Base-by-base conservation (phyloP, 768 basidiomycete genomes). In the Coprinopsis marcescibilis region DNA sequence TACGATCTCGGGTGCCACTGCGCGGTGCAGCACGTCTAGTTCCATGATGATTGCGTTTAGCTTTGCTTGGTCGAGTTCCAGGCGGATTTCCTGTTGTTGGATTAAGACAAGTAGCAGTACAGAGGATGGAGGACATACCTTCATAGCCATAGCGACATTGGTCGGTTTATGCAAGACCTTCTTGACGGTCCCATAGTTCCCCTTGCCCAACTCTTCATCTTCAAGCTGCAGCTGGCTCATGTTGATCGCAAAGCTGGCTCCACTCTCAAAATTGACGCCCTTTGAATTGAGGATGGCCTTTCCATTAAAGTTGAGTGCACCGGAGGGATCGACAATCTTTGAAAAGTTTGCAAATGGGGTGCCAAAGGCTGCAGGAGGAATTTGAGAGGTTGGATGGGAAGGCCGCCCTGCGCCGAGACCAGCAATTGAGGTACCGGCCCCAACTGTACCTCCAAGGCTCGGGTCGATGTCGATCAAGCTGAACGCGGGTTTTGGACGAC, bases 11-110 rank as follows among this genome's bases (percentile, higher is more conserved):
- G 87, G 88, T 7, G 87, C 83, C 35, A 85, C 77, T 2, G 94
- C 94, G 15, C 93, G 89, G 65, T 99, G 96, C 5, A 99, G 80
- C 54, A 99, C 87, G 61, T 99, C 95, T 45, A 99, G 86, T 60
- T 99, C 96, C 87, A 97, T 98, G 57, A 99, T 84, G 72, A 99
- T 98, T 12, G 86, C 90, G 57, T 91, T 91, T 32, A 98, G 78
- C 58, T 93, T 91, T 39, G 89, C 82, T 45, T 93, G 81, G 57
- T 98, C 96, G 12, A 99, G 78, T 62, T 98, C 93, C 13, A 99
- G 75, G 19, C 91, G 89, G 54, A 98, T 99, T 84, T 99, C 95
- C 95, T 98, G 63, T 12, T 50, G 46, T 13, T 27, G 36, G 49
- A 47, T 32, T 46, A 43, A 46, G 47, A 35, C 20, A 41, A 29